These are phyloP conservation scores for Claviceps quebecensis DNA, from an alignment of 2,329 filamentous ascomycete genomes.

Conservation along the genomic window DNA sequence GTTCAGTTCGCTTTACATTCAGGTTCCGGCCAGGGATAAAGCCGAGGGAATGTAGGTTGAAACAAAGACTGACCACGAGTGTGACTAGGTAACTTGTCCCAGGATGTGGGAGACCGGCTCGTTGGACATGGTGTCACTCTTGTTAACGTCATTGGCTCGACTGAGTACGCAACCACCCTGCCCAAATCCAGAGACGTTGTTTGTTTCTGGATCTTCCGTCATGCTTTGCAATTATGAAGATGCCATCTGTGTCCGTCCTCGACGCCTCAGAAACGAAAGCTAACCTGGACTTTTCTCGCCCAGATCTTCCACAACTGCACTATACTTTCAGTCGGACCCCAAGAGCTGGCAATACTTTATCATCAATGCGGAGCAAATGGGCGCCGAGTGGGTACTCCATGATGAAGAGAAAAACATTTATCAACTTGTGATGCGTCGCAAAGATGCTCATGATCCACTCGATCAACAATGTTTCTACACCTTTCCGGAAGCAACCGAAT, in stretches of 20 bases:
- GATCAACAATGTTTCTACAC: constrained; percentile 22
- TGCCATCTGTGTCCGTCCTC: neutral
- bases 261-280: neutral
- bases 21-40: no score
- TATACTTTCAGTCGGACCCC: constrained; percentile 19
- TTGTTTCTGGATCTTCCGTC: no score
- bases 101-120: constrained; percentile 23
- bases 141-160: constrained; percentile 25
- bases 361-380: constrained; percentile 25
- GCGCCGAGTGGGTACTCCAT: constrained; percentile 24
- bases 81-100: constrained; percentile 21
- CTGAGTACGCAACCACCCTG: constrained; percentile 21
- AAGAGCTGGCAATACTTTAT: constrained; percentile 30
- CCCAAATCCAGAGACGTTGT: no score
- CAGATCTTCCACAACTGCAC: constrained; percentile 21
- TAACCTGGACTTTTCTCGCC: neutral
- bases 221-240: no score
- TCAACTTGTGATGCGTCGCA: constrained; percentile 24
- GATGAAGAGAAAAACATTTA: constrained; percentile 5
- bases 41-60: constrained; percentile 2
- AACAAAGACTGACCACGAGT: neutral
- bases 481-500: constrained; percentile 20
- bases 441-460: constrained; percentile 20
- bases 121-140: constrained; percentile 20
- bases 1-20: no score